phyloP scores from a whole-genome alignment of 768 basidiomycete genomes.

The Hygrocybe punicea region DNA sequence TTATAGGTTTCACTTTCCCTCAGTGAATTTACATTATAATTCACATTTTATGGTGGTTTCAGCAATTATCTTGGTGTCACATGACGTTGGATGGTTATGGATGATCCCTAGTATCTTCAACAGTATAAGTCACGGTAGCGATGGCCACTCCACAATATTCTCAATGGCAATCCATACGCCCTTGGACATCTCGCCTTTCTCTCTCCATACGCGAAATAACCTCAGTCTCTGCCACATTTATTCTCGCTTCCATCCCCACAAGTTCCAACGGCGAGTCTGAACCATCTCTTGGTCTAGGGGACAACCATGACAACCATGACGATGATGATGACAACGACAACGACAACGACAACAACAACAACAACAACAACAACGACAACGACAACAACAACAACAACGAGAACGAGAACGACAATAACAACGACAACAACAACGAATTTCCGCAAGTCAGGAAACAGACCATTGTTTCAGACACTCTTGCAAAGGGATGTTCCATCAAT shows the following conservation, averaged over 20 bases:
- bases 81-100: no score
- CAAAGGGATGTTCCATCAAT: conserved; percentile 72
- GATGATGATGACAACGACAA: conserved; percentile 38
- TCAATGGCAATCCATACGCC: conserved; percentile 70
- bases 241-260: conserved; percentile 55
- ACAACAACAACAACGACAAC: conserved; percentile 36
- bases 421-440: conserved; percentile 30
- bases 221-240: conserved; percentile 80
- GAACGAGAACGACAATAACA: conserved; percentile 34
- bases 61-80: no score
- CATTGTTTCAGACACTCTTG: conserved; percentile 62
- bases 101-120: no score
- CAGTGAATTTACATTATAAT: no score
- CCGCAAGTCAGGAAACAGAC: conserved; percentile 32
- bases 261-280: conserved; percentile 32
- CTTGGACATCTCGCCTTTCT: conserved; percentile 70
- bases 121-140: no score
- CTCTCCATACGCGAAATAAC: conserved; percentile 77
- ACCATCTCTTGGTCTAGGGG: conserved; percentile 38
- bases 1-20: no score
- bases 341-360: conserved; percentile 34
- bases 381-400: conserved; percentile 36
- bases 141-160: conserved; percentile 20
- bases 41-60: no score
- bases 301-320: conserved; percentile 31